Percentiles rank a stretch among this genome's conserved stretches.
These are phyloP conservation scores for Alternaria gansuensis DNA, from an alignment of 2,329 filamentous ascomycete species.

Conservation along the genomic window DNA sequence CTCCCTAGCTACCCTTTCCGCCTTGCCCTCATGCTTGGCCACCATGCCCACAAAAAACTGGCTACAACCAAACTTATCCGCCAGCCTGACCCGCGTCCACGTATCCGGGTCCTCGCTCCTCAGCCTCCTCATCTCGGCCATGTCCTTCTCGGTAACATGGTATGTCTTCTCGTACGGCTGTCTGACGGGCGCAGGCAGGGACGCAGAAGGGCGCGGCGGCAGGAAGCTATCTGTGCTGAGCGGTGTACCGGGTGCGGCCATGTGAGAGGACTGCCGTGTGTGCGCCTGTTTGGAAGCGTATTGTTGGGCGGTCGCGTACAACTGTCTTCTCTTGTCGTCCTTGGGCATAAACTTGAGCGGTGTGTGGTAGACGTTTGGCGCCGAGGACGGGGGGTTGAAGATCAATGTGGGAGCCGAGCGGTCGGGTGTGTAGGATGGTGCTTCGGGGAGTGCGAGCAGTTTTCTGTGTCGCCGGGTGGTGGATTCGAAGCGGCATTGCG, in stretches of 20 bases:
- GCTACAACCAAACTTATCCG: conserved; percentile 70
- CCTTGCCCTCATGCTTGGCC: conserved; percentile 57
- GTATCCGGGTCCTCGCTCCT: conserved; percentile 63
- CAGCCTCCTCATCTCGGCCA: conserved; percentile 67
- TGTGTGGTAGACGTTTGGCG: conserved; percentile 70
- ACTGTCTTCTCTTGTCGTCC: conserved; percentile 62
- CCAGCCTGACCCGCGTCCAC: conserved; percentile 68
- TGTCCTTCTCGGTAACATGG: conserved; percentile 65
- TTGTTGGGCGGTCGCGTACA: conserved; percentile 53
- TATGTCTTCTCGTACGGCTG: conserved; percentile 66
- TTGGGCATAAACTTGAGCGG: conserved; percentile 70
- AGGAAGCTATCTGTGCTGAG: conserved; percentile 27
- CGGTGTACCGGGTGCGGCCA: conserved; percentile 45
- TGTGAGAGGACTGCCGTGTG: conserved; percentile 33
- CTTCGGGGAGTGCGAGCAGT: conserved; percentile 56
- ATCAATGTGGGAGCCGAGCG: conserved; percentile 51
- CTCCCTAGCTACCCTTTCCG: conserved; percentile 56
- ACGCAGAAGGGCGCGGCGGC: conserved; percentile 38
- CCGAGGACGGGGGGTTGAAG: conserved; percentile 72
- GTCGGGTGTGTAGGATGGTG: conserved; percentile 54
- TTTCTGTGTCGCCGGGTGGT: conserved; percentile 59
- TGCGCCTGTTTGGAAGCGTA: conserved; percentile 35
- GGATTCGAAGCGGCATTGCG: conserved; percentile 55
- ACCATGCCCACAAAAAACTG: conserved; percentile 70
- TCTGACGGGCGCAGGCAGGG: conserved; percentile 61